phyloP scores from a whole-genome alignment of 192 early-diverging fungal genomes.

The Mortierella hygrophila region DNA sequence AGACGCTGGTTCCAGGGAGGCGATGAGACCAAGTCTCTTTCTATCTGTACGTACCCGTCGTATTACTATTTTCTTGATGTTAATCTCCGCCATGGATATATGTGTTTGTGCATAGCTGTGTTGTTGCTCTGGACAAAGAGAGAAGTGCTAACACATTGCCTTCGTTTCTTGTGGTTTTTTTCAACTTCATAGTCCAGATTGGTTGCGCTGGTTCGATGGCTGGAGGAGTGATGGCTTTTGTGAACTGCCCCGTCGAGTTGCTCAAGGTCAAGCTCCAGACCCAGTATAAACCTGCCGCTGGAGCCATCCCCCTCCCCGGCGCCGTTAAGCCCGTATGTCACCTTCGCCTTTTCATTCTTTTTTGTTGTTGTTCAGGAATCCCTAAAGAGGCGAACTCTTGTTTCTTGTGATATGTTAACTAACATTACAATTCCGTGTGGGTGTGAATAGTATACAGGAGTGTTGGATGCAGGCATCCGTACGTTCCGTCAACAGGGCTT shows the following conservation, averaged over 20 bases:
- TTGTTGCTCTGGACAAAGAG: too few relatives aligned
- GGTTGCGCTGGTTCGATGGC: constrained; percentile 69
- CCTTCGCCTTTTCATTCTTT: background rate
- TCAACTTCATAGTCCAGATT: constrained; percentile 58
- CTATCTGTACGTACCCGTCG: constrained; percentile 58
- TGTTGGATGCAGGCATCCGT: constrained; percentile 85
- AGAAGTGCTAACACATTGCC: background rate
- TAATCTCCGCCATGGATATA: too few relatives aligned
- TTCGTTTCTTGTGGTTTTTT: constrained; percentile 8
- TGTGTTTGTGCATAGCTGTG: too few relatives aligned
- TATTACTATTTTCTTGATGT: too few relatives aligned
- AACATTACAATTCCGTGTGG: background rate
- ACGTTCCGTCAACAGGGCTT: constrained; percentile 85
- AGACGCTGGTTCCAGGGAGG: constrained; percentile 66
- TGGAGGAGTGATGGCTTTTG: constrained; percentile 77
- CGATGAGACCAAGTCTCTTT: constrained; percentile 55
- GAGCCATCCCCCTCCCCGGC: constrained; percentile 6
- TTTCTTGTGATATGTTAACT: background rate
- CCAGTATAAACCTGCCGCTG: constrained; percentile 56
- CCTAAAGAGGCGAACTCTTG: background rate
- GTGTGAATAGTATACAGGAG: constrained; percentile 82
- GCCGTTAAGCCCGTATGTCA: constrained; percentile 49
- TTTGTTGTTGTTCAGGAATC: background rate
- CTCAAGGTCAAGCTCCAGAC: constrained; percentile 81
- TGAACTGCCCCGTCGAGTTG: constrained; percentile 78